Evolutionary conservation across 805 yeast genomes (phyloP), one percentile per base, ranked within the genome.

Genomic region (Suhomyces vadensis): DNA sequence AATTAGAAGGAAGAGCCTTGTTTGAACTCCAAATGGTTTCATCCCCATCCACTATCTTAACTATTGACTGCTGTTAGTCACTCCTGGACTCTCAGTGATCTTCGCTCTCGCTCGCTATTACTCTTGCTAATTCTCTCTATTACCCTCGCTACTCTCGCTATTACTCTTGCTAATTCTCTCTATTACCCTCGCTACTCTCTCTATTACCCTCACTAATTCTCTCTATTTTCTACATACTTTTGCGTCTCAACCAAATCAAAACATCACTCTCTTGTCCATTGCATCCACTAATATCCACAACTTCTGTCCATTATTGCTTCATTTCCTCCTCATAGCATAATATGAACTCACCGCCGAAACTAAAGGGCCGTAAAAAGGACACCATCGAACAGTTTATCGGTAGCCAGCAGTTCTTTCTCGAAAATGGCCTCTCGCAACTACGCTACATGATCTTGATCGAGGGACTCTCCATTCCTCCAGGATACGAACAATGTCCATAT

Each of bases 401-500:
- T 36, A 55, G 67, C 39, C 66, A 69, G 19, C 79, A 76, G 46
- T 58, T 74, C 14, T 63, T 81, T 25, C 57, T 78, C 3, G 68
- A 72, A 20, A 69, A 79, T 10, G 73, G 80, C 20, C 61, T 82
- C 26, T 67, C 77, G 5, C 85, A 81, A 53, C 66, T 81, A 22
- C 64, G 84, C 35, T 61, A 61, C 45, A 56, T 57, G 62, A 56
- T 61, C 21, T 57, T 72, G 10, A 62, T 70, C 6, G 77, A 72
- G 50, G 77, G 77, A 2, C 60, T 72, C 17, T 38, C 63, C 0
- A 54, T 57, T 6, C 77, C 77, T 1, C 67, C 62, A 24, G 76
- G 75, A 16, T 72, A 72, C 52, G 81, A 74, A 11, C 73, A 70
- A 41, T 82, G 87, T 54, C 82, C 86, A 1, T 86, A 85, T 56